Base-by-base conservation (phyloP, 345 rosid species). In the Murraya paniculata region DNA sequence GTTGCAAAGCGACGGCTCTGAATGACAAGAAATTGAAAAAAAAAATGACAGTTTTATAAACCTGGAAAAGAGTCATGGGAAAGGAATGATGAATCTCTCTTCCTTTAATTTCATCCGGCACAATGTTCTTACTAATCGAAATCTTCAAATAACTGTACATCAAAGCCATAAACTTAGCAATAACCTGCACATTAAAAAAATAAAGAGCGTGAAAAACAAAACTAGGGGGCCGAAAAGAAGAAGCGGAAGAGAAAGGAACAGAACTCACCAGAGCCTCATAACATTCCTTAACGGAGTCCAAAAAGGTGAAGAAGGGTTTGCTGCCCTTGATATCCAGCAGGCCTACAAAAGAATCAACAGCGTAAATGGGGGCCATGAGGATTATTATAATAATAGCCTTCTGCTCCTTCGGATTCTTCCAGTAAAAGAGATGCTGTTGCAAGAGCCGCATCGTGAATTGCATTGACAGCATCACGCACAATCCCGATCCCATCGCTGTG, bases 321-420 rank as follows among this genome's bases (percentile, higher is more conserved):
- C 99, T 91, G 48, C 97, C 98, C 41, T 73, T 86, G 55, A 94
- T 73, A 82, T 94, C 95, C 79, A 92, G 79, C 83, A 96, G 84
- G 61, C 98, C 98, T 7, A 89, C 82, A 80, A 91, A 94, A 74
- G 98, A 92, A 71, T 81, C 87, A 27, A 82, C 58, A 5, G 98
- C 97, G 73, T 92, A 96, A 59, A 96, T 84, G 8, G 99, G 99
- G 72, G 94, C 99, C 99, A 94, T 96, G 24, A 94, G 89, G 75
- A 96, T 89, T 75, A 96, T 94, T 45, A 96, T 85, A 6, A 94
- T 22, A 50, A 96, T 96, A 18, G 98, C 98, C 86, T 92, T 94
- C 71, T 96, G 99, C 78, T 96, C 98, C 83, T 94, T 96, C 0
- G 99, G 97, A 80, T 91, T 95, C 81, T 92, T 93, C 99, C 99